A percentile compares a stretch with the other conserved stretches of the same genome.
Evolutionary conservation across 139 green algal species (phyloP).

Genomic region (Coccomyxa sp.): DNA sequence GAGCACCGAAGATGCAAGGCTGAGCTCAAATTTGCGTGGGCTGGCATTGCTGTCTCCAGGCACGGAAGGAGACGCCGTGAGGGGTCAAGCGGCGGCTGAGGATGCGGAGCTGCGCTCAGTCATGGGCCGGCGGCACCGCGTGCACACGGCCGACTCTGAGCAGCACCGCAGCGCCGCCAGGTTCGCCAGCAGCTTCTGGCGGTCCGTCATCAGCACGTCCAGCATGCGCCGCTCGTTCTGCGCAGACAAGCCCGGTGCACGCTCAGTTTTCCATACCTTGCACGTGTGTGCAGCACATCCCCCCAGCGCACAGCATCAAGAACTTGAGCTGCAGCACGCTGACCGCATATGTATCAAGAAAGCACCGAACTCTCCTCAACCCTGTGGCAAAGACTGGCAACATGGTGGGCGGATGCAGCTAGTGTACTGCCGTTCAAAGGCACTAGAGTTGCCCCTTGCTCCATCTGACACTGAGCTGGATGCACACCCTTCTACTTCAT

Average conservation of each 20-base stretch:
- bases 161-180: not conserved
- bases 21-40: not conserved
- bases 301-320: no score
- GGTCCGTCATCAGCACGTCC: not conserved
- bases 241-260: not conserved
- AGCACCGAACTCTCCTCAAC: no score
- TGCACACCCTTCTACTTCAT: not conserved
- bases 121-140: not conserved
- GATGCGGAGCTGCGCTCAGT: constrained; percentile 1
- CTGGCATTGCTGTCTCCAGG: not conserved
- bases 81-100: not conserved
- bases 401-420: no score
- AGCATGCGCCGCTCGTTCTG: not conserved
- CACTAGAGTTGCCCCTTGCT: no score
- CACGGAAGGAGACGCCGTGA: no score
- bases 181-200: not conserved
- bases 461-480: no score
- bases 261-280: no score
- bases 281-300: no score
- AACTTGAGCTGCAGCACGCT: no score
- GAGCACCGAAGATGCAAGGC: not conserved
- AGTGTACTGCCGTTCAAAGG: no score
- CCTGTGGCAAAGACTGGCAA: no score
- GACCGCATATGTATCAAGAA: no score
- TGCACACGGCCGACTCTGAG: not conserved